Evolutionary conservation across 2,329 filamentous ascomycete species (phyloP).

Genomic region (Colletotrichum horii): DNA sequence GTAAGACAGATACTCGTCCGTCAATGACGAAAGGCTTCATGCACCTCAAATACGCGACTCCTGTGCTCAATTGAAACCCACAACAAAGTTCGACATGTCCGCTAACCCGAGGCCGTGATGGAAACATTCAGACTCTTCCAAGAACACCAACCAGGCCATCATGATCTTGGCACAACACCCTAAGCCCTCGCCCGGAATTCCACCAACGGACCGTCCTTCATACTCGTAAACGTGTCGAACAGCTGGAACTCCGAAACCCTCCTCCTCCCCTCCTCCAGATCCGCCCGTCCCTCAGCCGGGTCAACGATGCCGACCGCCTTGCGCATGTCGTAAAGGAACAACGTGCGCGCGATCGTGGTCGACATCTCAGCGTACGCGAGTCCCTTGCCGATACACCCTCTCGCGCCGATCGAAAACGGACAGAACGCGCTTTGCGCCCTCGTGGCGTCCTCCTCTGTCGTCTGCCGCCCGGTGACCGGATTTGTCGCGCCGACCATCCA

Average conservation of each 20-base stretch:
- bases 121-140: neutral
- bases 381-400: slow-evolving; percentile 76
- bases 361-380: slow-evolving; percentile 72
- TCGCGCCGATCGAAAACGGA: slow-evolving; percentile 73
- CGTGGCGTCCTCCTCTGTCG: slow-evolving; percentile 56
- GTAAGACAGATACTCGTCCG: neutral
- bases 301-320: slow-evolving; percentile 53
- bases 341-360: slow-evolving; percentile 63
- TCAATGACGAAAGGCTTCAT: slow-evolving; percentile 8
- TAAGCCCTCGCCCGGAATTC: slow-evolving; percentile 55
- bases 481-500: slow-evolving; percentile 61
- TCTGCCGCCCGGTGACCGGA: slow-evolving; percentile 37
- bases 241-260: slow-evolving; percentile 70
- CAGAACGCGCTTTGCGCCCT: slow-evolving; percentile 73
- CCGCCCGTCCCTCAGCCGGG: slow-evolving; percentile 55
- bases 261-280: slow-evolving; percentile 59
- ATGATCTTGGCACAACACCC: neutral
- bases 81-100: neutral
- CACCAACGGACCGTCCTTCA: slow-evolving; percentile 74
- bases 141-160: neutral
- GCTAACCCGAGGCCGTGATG: neutral
- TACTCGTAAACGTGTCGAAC: slow-evolving; percentile 74
- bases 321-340: slow-evolving; percentile 67
- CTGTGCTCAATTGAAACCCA: neutral
- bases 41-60: neutral